Evolutionary conservation across 768 basidiomycete genomes (phyloP), one percentile per base, ranked within the genome.

Genomic region (Boletellus ananas): DNA sequence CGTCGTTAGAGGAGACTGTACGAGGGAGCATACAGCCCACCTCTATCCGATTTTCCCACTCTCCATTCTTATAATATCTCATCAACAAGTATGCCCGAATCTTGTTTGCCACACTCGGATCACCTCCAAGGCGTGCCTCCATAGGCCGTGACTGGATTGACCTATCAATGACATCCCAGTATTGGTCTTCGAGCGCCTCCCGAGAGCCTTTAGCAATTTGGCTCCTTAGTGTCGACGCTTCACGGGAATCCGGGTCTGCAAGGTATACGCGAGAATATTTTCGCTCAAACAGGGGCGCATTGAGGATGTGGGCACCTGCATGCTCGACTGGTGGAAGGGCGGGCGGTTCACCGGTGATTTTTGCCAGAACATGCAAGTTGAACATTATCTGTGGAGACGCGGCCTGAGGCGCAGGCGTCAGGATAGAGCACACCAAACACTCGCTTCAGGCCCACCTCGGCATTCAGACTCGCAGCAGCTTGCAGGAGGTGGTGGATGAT

Each of bases 11-110:
- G 12, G 10, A 21, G 10, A 25, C 27, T 16, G 1, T 17, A 27
- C 25, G 38, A 17, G 39, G 31, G 18, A 31, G 34, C 16, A 42
- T n/a, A 14, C 20, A 9, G 64, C 79, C 6, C 27, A 91, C 92
- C 79, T 97, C 94, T 51, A 96, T 84, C 47, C 84, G 77, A 49
- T 89, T 89, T 43, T 88, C 84, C 90, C 94, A 95, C 45, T 76
- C 71, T 56, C 90, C 90, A 16, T 84, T 85, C 57, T 79, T 79
- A 62, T 93, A 90, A 68, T 87, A 90, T 56, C 81, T 73, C 45
- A 97, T 83, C 21, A 87, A 73, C 27, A 94, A 72, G 65, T 91
- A 98, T 0, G 93, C 93, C 10, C 94, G 76, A 37, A 97, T 82
- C 65, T 88, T 92, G 75, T 97, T 96, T 27, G 83, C 75, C 12